phyloP scores from a whole-genome alignment of 805 yeast genomes.

The Wickerhamomyces strasburgensis region DNA sequence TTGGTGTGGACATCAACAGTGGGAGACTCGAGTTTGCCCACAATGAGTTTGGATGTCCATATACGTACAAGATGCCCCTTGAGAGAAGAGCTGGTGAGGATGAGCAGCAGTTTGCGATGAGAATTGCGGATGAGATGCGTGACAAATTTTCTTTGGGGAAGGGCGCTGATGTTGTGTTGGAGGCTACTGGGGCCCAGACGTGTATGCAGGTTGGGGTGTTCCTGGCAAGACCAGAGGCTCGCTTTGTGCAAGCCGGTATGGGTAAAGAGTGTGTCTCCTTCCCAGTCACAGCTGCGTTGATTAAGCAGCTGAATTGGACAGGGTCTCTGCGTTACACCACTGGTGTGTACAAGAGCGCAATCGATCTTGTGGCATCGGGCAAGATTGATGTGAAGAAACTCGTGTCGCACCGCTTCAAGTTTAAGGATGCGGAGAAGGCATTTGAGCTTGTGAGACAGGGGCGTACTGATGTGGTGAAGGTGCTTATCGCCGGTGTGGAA shows the following conservation, averaged over 20 bases:
- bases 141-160: conserved; percentile 18
- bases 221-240: conserved; percentile 61
- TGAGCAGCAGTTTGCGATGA: conserved; percentile 23
- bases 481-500: neutral
- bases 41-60: conserved; percentile 64
- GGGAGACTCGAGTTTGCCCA: conserved; percentile 64
- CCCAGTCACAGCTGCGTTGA: conserved; percentile 68
- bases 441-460: conserved; percentile 37
- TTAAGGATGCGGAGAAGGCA: conserved; percentile 71
- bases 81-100: conserved; percentile 31
- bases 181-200: conserved; percentile 78
- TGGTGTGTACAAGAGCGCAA: conserved; percentile 72
- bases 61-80: conserved; percentile 40
- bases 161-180: conserved; percentile 62
- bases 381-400: conserved; percentile 61
- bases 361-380: conserved; percentile 58
- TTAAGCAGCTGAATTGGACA: conserved; percentile 60
- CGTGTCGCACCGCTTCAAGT: conserved; percentile 69
- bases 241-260: conserved; percentile 82
- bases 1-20: conserved; percentile 67
- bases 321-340: conserved; percentile 80
- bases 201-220: conserved; percentile 68
- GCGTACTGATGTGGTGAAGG: neutral
- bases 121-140: neutral
- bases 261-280: conserved; percentile 64